Conservation (phyloP, 2,329 filamentous ascomycete genomes). For the Fusarium solani-melongenae region DNA sequence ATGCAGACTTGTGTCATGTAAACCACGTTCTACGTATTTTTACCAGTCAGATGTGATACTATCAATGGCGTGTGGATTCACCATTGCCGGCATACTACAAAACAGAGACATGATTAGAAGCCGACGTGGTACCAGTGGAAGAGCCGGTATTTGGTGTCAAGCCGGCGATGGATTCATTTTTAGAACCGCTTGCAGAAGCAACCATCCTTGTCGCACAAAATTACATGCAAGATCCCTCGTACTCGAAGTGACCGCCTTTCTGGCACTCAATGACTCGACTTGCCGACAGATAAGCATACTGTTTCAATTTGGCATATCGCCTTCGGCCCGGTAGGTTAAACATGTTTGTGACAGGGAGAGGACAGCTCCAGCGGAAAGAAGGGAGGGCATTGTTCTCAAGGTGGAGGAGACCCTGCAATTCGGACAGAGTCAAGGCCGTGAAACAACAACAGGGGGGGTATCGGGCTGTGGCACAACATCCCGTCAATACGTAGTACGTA, state of each 20-base stretch:
- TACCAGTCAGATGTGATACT: not conserved
- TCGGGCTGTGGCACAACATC: not conserved
- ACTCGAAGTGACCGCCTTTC: not conserved
- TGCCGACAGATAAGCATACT: not conserved
- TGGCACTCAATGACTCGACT: not conserved
- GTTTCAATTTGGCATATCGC: not conserved
- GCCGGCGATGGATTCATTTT: not conserved
- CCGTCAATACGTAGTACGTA: not conserved
- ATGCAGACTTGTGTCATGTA: constrained; percentile 2
- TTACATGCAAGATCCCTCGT: constrained; percentile 10
- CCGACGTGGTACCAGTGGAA: not conserved
- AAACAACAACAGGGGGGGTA: not conserved
- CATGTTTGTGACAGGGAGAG: not conserved
- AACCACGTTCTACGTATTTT: not conserved
- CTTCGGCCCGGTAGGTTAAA: not conserved
- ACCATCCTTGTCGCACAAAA: not conserved
- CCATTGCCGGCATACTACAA: not conserved
- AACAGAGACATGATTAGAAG: not conserved
- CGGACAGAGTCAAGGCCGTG: not conserved
- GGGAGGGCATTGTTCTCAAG: not conserved
- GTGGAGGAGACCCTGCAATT: not conserved
- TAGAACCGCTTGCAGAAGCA: not conserved
- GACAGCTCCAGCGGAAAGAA: not conserved
- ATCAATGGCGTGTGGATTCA: not conserved
- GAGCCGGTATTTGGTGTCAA: not conserved